These are phyloP conservation scores for Carex scoparia DNA, from an alignment of 176 grass and related monocot species.

Conservation along the genomic window DNA sequence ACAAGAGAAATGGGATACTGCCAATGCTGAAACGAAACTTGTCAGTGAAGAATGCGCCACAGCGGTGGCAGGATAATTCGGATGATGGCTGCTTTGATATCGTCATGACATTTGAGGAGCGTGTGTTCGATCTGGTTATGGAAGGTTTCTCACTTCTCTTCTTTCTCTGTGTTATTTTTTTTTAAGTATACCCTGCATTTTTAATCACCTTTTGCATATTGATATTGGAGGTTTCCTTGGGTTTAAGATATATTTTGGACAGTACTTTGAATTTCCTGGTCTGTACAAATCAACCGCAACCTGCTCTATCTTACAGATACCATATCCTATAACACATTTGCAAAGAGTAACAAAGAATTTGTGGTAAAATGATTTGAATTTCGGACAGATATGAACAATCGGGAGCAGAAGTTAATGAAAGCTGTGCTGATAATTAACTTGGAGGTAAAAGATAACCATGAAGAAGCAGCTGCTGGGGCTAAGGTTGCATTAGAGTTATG, in stretches of 20 bases:
- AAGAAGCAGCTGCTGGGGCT: conserved; percentile 87
- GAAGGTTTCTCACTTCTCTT: conserved; percentile 46
- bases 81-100: conserved; percentile 71
- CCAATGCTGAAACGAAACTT: conserved; percentile 95
- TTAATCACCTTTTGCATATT: neutral
- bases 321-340: neutral
- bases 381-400: conserved; percentile 82
- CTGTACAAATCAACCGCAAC: neutral
- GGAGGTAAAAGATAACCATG: conserved; percentile 99
- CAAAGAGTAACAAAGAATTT: neutral
- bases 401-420: conserved; percentile 63
- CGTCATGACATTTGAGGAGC: conserved; percentile 86
- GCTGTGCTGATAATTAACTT: conserved; percentile 75
- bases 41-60: conserved; percentile 66
- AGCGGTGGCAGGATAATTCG: conserved; percentile 83
- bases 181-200: neutral
- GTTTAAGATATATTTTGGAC: neutral
- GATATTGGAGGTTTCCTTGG: neutral
- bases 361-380: conserved; percentile 9
- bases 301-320: neutral
- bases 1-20: conserved; percentile 91
- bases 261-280: neutral
- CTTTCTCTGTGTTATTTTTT: neutral
- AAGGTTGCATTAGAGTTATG: conserved; percentile 92
- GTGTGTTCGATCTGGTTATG: conserved; percentile 74